These are phyloP conservation scores for Magnaporthiopsis rhizophila DNA, from an alignment of 2,329 filamentous ascomycete species.

Conservation along the genomic window DNA sequence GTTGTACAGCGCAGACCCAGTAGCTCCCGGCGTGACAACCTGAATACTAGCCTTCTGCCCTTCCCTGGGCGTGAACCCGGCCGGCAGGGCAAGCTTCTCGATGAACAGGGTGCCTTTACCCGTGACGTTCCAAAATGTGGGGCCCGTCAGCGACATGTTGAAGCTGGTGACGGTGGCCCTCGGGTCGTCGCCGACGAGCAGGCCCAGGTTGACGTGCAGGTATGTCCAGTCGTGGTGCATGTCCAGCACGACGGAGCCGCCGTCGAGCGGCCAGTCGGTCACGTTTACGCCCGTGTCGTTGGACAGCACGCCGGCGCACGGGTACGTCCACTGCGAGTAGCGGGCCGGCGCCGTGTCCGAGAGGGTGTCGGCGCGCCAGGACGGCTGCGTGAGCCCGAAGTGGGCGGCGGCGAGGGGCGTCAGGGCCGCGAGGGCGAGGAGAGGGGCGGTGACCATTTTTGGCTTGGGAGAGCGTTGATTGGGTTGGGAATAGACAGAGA, in stretches of 20 bases:
- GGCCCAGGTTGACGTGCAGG: constrained; percentile 44
- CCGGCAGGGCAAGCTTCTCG: constrained; percentile 46
- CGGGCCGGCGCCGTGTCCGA: neutral
- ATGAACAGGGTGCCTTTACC: constrained; percentile 60
- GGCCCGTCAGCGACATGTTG: constrained; percentile 56
- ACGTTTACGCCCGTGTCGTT: constrained; percentile 30
- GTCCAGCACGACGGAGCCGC: constrained; percentile 38
- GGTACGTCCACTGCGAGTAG: constrained; percentile 42
- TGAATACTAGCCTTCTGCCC: constrained; percentile 61
- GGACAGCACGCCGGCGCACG: constrained; percentile 41
- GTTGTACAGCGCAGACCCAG: constrained; percentile 58
- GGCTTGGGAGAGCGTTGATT: neutral
- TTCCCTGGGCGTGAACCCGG: constrained; percentile 41
- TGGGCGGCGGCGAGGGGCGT: constrained; percentile 35
- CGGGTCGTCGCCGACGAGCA: constrained; percentile 26
- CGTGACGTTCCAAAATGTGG: constrained; percentile 48
- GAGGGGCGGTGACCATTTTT: constrained; percentile 18
- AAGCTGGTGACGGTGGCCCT: constrained; percentile 46
- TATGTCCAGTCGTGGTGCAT: constrained; percentile 46
- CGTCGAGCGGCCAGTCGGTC: constrained; percentile 45
- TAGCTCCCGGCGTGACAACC: constrained; percentile 55
- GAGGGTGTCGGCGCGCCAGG: constrained; percentile 41
- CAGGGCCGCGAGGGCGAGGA: constrained; percentile 25
- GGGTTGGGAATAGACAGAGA: neutral
- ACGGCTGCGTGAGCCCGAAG: constrained; percentile 38